These are phyloP conservation scores for Flaveria bidentis DNA, from an alignment of 129 eudicot species.

Conservation along the genomic window DNA sequence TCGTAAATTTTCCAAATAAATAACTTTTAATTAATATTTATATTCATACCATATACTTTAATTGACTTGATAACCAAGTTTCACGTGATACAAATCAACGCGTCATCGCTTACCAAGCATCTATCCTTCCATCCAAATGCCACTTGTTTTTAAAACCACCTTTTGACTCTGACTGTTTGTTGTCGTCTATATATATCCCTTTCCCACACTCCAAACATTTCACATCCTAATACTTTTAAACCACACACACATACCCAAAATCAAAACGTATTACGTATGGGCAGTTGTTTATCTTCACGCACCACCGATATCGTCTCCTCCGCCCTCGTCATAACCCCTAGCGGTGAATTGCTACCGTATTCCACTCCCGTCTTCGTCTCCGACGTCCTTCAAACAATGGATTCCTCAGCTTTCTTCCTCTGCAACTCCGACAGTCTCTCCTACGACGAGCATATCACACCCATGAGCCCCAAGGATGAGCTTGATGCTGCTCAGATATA, in stretches of 20 bases:
- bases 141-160: neutral
- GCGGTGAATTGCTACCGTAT: conserved; percentile 40
- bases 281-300: conserved; percentile 37
- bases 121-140: neutral
- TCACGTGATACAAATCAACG: neutral
- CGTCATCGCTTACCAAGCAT: conserved; percentile 16
- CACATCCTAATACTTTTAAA: no score
- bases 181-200: neutral
- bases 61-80: conserved; percentile 4
- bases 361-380: conserved; percentile 41
- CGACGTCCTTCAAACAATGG: conserved; percentile 25
- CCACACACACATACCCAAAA: neutral
- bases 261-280: conserved; percentile 9
- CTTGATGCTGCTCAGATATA: conserved; percentile 65
- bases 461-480: conserved; percentile 34
- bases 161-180: neutral
- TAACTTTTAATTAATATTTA: no score
- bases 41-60: no score
- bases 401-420: conserved; percentile 37
- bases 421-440: conserved; percentile 65
- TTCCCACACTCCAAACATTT: neutral
- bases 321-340: conserved; percentile 30
- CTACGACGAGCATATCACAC: conserved; percentile 51
- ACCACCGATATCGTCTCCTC: neutral
- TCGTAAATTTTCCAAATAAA: no score